Evolutionary conservation across 345 rosid genomes (phyloP).

Genomic region (Psidium guajava): DNA sequence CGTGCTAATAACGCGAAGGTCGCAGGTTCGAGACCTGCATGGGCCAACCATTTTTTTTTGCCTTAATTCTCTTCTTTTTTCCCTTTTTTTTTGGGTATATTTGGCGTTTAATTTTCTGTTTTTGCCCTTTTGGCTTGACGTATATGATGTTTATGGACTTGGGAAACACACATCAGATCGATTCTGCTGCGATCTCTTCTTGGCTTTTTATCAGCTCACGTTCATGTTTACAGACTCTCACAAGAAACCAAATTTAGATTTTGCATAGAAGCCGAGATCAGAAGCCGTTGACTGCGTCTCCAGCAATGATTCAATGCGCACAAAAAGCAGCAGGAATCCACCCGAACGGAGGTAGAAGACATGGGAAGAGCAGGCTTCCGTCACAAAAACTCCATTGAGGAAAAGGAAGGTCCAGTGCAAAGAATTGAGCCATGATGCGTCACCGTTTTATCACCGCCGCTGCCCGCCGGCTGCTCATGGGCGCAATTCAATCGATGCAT

Average conservation of each 20-base stretch:
- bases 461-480: too few relatives aligned
- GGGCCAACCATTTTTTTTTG: constrained; percentile 3
- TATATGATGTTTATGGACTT: not conserved
- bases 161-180: not conserved
- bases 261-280: not conserved
- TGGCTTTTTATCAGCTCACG: not conserved
- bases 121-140: not conserved
- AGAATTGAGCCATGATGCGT: too few relatives aligned
- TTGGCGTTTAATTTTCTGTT: not conserved
- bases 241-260: not conserved
- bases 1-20: constrained; percentile 97
- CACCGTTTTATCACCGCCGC: too few relatives aligned
- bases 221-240: not conserved
- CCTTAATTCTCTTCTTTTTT: fast-evolving
- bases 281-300: not conserved
- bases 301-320: not conserved
- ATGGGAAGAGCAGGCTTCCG: not conserved
- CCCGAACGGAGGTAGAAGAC: not conserved
- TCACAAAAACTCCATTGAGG: too few relatives aligned
- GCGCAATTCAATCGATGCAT: too few relatives aligned
- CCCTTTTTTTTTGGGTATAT: not conserved
- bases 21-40: constrained; percentile 48
- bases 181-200: fast-evolving
- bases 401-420: too few relatives aligned
- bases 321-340: not conserved